Evolutionary conservation across 108 stramenopile genomes (phyloP).

Genomic region (Nitzschia sp.): DNA sequence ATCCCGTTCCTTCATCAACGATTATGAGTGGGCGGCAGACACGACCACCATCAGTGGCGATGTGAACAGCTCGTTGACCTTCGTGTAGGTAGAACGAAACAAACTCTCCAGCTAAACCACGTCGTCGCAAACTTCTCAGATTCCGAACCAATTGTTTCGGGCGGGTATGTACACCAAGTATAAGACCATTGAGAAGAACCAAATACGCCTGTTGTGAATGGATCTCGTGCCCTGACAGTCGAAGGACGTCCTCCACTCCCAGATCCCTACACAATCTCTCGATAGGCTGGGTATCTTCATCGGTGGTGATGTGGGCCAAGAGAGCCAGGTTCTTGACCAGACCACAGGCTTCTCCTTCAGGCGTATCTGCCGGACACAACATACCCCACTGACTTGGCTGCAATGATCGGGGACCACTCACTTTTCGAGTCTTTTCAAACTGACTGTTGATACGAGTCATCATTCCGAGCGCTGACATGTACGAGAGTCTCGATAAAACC

Average conservation of each 20-base stretch:
- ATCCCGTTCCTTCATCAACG: constrained; percentile 81
- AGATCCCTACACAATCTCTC: constrained; percentile 91
- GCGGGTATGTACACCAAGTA: constrained; percentile 85
- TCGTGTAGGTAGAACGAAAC: constrained; percentile 96
- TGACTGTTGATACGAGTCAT: constrained; percentile 98
- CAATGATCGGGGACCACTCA: constrained; percentile 94
- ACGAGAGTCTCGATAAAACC: constrained; percentile 89
- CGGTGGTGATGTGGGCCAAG: constrained; percentile 96
- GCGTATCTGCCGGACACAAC: constrained; percentile 96
- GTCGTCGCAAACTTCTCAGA: constrained; percentile 83
- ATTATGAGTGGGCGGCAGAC: constrained; percentile 97
- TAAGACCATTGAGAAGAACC: constrained; percentile 96
- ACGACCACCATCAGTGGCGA: constrained; percentile 97
- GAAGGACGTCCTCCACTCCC: constrained; percentile 92
- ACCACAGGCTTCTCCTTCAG: constrained; percentile 97
- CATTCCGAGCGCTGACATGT: constrained; percentile 96
- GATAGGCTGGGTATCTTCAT: constrained; percentile 90
- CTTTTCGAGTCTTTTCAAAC: constrained; percentile 98
- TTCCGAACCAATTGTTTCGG: constrained; percentile 75
- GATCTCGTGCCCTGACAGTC: constrained; percentile 91
- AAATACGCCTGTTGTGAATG: constrained; percentile 79
- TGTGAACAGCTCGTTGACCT: constrained; percentile 93
- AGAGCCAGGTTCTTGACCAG: constrained; percentile 96
- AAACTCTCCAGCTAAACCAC: constrained; percentile 93
- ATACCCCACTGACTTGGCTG: constrained; percentile 99